Conservation (phyloP, 2,329 filamentous ascomycete species). For the Pseudocercospora ulei region DNA sequence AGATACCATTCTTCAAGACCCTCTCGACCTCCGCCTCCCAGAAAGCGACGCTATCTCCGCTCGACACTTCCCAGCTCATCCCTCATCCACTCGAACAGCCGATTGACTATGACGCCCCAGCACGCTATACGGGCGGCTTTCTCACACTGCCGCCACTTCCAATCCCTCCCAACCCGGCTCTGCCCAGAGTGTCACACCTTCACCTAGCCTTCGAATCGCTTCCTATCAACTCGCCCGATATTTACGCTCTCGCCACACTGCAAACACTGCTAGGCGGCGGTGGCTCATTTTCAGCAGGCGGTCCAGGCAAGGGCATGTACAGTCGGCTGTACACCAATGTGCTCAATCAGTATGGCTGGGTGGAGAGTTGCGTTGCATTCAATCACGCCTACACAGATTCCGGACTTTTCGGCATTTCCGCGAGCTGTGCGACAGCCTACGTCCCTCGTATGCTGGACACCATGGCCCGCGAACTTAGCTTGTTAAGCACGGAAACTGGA, state of each 20-base stretch:
- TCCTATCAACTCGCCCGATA: slow-evolving; percentile 79
- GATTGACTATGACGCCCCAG: slow-evolving; percentile 53
- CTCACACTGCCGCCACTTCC: slow-evolving; percentile 73
- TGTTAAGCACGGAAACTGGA: slow-evolving; percentile 65
- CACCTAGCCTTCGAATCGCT: slow-evolving; percentile 93
- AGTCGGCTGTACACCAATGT: slow-evolving; percentile 95
- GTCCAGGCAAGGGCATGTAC: slow-evolving; percentile 98
- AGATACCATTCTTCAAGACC: slow-evolving; percentile 82
- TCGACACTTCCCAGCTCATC: slow-evolving; percentile 41
- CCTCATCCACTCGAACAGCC: slow-evolving; percentile 40
- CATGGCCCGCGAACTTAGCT: slow-evolving; percentile 80
- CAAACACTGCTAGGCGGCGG: slow-evolving; percentile 93
- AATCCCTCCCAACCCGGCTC: slow-evolving; percentile 63
- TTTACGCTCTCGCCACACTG: slow-evolving; percentile 89
- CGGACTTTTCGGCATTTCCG: slow-evolving; percentile 87
- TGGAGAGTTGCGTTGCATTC: slow-evolving; percentile 90
- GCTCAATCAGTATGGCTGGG: slow-evolving; percentile 94
- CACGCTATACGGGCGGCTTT: slow-evolving; percentile 90
- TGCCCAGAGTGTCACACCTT: slow-evolving; percentile 78
- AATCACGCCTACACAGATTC: slow-evolving; percentile 97
- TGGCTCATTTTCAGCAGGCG: slow-evolving; percentile 91
- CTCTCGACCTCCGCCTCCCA: slow-evolving; percentile 63
- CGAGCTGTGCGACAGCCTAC: slow-evolving; percentile 68
- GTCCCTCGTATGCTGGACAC: slow-evolving; percentile 82
- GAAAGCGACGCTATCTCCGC: slow-evolving; percentile 50